phyloP scores from a whole-genome alignment of 2,329 filamentous ascomycete genomes.

The Fusarium brevicatenulatum region DNA sequence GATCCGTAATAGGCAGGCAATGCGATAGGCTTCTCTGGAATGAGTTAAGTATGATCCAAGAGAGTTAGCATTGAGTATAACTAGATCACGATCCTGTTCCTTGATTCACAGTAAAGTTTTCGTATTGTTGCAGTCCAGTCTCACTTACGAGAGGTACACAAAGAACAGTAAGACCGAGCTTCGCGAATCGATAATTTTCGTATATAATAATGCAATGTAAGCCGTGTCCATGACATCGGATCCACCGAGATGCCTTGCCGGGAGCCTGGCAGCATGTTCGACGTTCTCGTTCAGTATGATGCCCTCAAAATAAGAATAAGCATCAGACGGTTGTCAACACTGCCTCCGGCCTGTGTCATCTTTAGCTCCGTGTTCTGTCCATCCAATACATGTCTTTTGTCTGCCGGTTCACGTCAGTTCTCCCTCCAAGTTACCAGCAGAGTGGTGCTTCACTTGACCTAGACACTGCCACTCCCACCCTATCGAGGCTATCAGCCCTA shows the following conservation, averaged over 20 bases:
- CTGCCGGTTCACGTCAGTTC: neutral
- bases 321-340: constrained; percentile 31
- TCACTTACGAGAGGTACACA: neutral
- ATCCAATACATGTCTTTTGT: constrained; percentile 12
- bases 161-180: neutral
- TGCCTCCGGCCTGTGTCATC: constrained; percentile 29
- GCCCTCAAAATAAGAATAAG: constrained; percentile 35
- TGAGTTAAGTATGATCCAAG: neutral
- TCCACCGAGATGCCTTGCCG: constrained; percentile 20
- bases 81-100: neutral
- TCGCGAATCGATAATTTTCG: constrained; percentile 12
- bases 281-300: neutral
- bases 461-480: constrained; percentile 30
- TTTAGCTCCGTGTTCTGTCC: neutral
- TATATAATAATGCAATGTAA: constrained; percentile 13
- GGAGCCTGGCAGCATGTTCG: constrained; percentile 1
- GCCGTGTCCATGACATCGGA: neutral
- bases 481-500: constrained; percentile 35
- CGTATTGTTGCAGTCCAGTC: neutral
- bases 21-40: constrained; percentile 7
- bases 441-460: constrained; percentile 23
- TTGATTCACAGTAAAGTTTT: neutral
- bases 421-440: constrained; percentile 30
- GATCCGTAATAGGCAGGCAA: constrained; percentile 18
- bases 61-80: neutral